phyloP scores from a whole-genome alignment of 768 basidiomycete genomes.

The Pholiota microspora region DNA sequence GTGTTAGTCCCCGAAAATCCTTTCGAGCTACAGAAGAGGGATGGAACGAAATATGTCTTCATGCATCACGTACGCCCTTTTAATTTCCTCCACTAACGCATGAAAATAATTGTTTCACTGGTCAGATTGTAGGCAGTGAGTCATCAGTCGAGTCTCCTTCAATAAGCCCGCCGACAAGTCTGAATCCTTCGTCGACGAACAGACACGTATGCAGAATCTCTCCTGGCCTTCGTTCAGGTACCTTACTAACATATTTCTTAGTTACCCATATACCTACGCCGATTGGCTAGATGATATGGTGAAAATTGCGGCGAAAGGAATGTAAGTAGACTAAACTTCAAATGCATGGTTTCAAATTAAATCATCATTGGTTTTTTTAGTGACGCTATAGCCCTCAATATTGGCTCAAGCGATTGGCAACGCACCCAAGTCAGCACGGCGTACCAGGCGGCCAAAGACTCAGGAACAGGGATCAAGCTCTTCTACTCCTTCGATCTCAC shows the following conservation, averaged over 20 bases:
- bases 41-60: conserved; percentile 47
- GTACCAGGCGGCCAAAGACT: conserved; percentile 45
- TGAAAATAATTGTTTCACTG: background rate
- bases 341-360: conserved; percentile 21
- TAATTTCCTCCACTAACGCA: background rate
- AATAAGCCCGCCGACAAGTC: no score
- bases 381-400: conserved; percentile 64
- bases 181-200: background rate
- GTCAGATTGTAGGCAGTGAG: conserved; percentile 47
- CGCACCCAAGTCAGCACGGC: conserved; percentile 44
- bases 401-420: conserved; percentile 56
- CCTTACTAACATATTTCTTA: conserved; percentile 12
- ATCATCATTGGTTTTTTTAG: conserved; percentile 20
- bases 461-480: conserved; percentile 45
- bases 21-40: conserved; percentile 33
- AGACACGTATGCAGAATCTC: conserved; percentile 39
- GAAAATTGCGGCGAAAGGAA: conserved; percentile 37
- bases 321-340: conserved; percentile 30
- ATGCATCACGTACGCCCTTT: conserved; percentile 45
- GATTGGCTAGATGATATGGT: conserved; percentile 43
- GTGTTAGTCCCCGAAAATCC: conserved; percentile 18
- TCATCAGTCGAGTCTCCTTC: no score
- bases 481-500: conserved; percentile 60
- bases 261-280: conserved; percentile 36
- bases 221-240: background rate